phyloP scores from a whole-genome alignment of 1,139 yeast species.

The Meyerozyma sp. region DNA sequence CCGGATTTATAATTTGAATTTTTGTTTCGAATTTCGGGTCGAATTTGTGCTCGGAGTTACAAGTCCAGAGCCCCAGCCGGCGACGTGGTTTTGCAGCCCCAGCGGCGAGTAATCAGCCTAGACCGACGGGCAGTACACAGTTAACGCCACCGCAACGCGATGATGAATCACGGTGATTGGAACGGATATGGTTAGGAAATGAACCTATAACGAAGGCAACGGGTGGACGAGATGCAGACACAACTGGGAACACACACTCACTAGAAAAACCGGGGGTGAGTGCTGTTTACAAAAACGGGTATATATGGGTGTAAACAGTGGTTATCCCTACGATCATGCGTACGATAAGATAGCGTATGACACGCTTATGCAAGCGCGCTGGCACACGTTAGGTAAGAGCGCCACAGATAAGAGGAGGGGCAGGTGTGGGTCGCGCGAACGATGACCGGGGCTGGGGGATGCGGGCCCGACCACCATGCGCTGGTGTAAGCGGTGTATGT shows the following conservation, averaged over 20 bases:
- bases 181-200: background rate
- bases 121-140: background rate
- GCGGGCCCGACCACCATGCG: background rate
- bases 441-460: background rate
- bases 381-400: background rate
- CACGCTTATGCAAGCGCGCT: background rate
- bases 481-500: background rate
- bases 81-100: background rate
- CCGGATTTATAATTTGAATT: background rate
- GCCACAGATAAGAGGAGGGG: constrained; percentile 1
- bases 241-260: too few relatives aligned
- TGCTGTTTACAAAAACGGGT: too few relatives aligned
- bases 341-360: constrained; percentile 1
- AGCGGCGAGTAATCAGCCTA: background rate
- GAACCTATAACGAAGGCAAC: background rate
- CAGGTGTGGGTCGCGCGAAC: background rate
- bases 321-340: background rate
- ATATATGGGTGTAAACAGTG: background rate
- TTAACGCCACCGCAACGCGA: background rate
- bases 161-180: background rate
- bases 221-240: background rate
- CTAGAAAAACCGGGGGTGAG: too few relatives aligned
- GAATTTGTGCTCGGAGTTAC: too few relatives aligned
- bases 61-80: background rate
- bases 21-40: too few relatives aligned